These are phyloP conservation scores for Camelina laxa DNA, from an alignment of 345 rosid species.

Conservation along the genomic window DNA sequence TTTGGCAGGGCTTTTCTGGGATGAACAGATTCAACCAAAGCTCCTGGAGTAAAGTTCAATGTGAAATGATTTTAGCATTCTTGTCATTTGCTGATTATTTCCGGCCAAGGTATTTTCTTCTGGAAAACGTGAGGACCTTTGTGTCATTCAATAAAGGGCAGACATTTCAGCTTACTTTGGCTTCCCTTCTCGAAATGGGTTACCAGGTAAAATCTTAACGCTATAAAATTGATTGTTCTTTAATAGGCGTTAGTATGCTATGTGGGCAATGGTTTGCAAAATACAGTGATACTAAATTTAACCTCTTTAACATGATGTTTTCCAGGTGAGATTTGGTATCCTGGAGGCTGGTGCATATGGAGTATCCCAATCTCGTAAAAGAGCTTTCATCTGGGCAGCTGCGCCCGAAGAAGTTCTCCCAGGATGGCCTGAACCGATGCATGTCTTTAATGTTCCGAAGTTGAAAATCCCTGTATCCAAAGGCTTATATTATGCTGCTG, in stretches of 20 bases:
- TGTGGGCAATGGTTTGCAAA: background rate
- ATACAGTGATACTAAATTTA: background rate
- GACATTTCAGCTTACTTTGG: constrained; percentile 78
- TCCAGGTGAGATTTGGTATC: constrained; percentile 88
- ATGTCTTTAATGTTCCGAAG: constrained; percentile 71
- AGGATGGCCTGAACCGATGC: constrained; percentile 99
- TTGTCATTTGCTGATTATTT: constrained; percentile 83
- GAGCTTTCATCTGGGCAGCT: constrained; percentile 95
- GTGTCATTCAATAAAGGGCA: constrained; percentile 85
- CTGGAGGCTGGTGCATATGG: constrained; percentile 95
- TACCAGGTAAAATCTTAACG: constrained; percentile 50
- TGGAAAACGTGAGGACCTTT: constrained; percentile 88
- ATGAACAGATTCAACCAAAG: constrained; percentile 82
- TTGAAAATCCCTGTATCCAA: constrained; percentile 60
- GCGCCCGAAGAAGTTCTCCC: constrained; percentile 84
- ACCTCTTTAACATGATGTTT: constrained; percentile 11
- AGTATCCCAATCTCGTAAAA: constrained; percentile 85
- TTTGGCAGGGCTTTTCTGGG: constrained; percentile 85
- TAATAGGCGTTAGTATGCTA: background rate
- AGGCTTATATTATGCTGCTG: constrained; percentile 69
- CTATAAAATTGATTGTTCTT: constrained; percentile 1
- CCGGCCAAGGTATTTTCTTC: constrained; percentile 84
- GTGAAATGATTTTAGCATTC: constrained; percentile 61
- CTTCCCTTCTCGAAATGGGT: constrained; percentile 66
- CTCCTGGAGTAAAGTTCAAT: constrained; percentile 83